Base-by-base conservation (phyloP, 2,329 filamentous ascomycete species). In the Microcyclosporella mali region DNA sequence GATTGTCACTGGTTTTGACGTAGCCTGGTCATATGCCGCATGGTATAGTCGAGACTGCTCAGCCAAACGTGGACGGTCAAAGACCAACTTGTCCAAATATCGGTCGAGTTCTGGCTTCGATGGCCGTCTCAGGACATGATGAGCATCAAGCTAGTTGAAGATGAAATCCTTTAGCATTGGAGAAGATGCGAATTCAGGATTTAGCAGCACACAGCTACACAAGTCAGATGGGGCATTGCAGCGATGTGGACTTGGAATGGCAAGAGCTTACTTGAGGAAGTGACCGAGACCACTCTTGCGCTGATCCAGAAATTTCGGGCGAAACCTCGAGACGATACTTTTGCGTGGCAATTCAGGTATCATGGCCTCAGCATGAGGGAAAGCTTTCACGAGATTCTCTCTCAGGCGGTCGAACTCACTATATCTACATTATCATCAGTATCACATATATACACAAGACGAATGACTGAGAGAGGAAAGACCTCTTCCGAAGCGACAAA, bases 171-270 rank as follows among this genome's bases (percentile, higher is more conserved):
- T 94, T 33, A 95, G 73, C 2, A 95, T 80, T 0, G 88, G 86
- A n/a, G 87, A 92, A 9, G 85, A 85, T 27, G 88, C 86, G 61
- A 95, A 95, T 64, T 95, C 88, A 0, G 90, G 90, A 64, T 95
- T 95, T 21, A 95, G 70, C 52, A 97, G 69, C 48, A 95, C 82
- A 68, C 89, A 95, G 62, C 88, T 94, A 60, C 14, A 18, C 33
- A 45, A 51, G 42, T 37, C 32, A 39, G 33, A 32, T 14, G n/a
- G n/a, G 16, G 16, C 31, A 34, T 21, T 14, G 17, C 15, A 39
- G 16, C 16, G 25, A 12, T 32, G 15, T 16, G 32, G 36, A 46
- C 60, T 43, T 51, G 44, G 15, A 19, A 36, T 25, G 14, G 19
- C 25, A 21, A 28, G 43, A 39, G 72, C 84, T 47, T 70, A 94